phyloP scores from a whole-genome alignment of 192 early-diverging fungal species.

The Gryganskiella cystojenkinii region DNA sequence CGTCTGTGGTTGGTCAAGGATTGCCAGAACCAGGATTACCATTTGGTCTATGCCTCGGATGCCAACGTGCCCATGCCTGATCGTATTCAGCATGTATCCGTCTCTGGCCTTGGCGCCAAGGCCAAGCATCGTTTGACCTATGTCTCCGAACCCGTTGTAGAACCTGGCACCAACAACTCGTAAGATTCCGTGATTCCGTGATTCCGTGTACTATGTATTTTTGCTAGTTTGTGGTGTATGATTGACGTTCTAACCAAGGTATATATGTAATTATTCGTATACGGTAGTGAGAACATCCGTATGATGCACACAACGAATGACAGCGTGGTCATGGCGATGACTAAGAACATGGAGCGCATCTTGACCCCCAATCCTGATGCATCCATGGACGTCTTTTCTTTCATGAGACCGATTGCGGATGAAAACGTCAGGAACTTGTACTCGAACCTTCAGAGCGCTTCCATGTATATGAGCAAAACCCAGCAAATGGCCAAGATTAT shows the following conservation, averaged over 20 bases:
- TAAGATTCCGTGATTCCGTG: conserved; percentile 1
- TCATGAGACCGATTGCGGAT: conserved; percentile 54
- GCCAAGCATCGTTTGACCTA: conserved; percentile 49
- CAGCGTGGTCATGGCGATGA: conserved; percentile 38
- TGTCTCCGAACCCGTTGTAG: conserved; percentile 29
- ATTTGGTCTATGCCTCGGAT: conserved; percentile 46
- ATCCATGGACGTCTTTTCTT: conserved; percentile 54
- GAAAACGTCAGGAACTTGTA: conserved; percentile 52
- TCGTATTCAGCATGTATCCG: conserved; percentile 30
- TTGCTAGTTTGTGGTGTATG: background rate
- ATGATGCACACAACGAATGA: conserved; percentile 53
- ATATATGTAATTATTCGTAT: background rate
- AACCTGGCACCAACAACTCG: conserved; percentile 27
- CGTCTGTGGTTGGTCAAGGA: conserved; percentile 61
- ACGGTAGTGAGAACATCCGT: conserved; percentile 26
- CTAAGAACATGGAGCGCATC: conserved; percentile 43
- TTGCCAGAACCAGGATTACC: conserved; percentile 49
- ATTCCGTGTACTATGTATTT: too few relatives aligned
- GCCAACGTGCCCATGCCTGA: conserved; percentile 25
- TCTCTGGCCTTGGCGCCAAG: conserved; percentile 48
- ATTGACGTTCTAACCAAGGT: background rate
- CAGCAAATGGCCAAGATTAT: conserved; percentile 64
- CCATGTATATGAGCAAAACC: conserved; percentile 54
- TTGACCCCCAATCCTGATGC: conserved; percentile 30
- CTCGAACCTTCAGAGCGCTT: conserved; percentile 58